Conservation (phyloP, 2,329 filamentous ascomycete species). For the Pseudogymnoascus sp. region DNA sequence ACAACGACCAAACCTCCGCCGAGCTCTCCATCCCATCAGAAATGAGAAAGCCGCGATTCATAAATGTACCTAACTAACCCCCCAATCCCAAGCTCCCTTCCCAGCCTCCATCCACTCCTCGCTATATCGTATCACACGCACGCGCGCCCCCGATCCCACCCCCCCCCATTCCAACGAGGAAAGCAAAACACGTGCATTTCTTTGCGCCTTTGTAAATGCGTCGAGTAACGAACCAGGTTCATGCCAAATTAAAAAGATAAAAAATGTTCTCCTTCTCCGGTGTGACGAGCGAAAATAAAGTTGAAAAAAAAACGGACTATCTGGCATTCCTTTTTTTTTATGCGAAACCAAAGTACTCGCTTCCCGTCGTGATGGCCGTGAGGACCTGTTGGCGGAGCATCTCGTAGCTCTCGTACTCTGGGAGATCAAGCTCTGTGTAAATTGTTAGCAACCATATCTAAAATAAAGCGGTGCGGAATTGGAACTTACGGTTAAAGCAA, state of each 20-base stretch:
- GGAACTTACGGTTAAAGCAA: conserved; percentile 92
- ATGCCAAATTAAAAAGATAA: background rate
- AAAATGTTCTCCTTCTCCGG: background rate
- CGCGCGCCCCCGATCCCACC: background rate
- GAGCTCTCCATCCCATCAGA: background rate
- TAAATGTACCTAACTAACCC: conserved; percentile 2
- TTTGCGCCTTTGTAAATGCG: conserved; percentile 8
- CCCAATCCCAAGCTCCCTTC: background rate
- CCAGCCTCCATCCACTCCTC: background rate
- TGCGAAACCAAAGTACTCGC: conserved; percentile 96
- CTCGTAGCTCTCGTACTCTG: conserved; percentile 97
- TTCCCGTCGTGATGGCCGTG: conserved; percentile 95
- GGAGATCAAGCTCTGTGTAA: conserved; percentile 80
- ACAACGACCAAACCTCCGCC: background rate
- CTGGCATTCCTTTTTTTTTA: conserved; percentile 38
- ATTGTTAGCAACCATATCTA: conserved; percentile 16
- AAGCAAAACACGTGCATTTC: conserved; percentile 6
- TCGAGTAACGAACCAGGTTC: conserved; percentile 2
- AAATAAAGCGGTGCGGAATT: conserved; percentile 9
- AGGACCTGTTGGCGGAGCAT: conserved; percentile 77
- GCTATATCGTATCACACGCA: conserved; percentile 2
- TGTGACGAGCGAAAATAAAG: background rate
- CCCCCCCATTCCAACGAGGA: background rate
- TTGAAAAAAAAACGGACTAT: background rate
- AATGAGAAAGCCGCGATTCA: conserved; percentile 1